Evolutionary conservation across 805 yeast species (phyloP).

Genomic region (Starmerella sirachaensis): DNA sequence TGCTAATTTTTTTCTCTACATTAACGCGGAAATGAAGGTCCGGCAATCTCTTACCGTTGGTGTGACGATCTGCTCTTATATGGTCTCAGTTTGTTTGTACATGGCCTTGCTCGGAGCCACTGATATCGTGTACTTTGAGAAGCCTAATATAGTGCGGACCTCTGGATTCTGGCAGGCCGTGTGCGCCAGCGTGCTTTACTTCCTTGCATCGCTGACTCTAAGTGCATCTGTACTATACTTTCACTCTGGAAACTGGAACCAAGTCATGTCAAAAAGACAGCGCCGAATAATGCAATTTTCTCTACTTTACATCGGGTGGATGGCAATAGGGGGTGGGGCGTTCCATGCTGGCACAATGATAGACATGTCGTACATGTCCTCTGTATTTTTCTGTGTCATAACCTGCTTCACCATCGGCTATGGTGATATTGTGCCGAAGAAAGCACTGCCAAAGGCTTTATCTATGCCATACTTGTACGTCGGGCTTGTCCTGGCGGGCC

Average conservation of each 20-base stretch:
- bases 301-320: conserved; percentile 53
- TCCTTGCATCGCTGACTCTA: conserved; percentile 42
- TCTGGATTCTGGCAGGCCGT: conserved; percentile 76
- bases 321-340: conserved; percentile 56
- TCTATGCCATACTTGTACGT: conserved; percentile 50
- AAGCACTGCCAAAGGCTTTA: conserved; percentile 45
- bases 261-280: conserved; percentile 45
- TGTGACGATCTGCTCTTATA: conserved; percentile 35
- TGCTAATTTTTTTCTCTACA: conserved; percentile 56
- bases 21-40: conserved; percentile 59
- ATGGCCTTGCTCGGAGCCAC: conserved; percentile 37
- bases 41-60: conserved; percentile 33
- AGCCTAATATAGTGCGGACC: conserved; percentile 28
- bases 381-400: conserved; percentile 60
- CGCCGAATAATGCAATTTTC: conserved; percentile 64
- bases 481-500: conserved; percentile 64
- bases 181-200: conserved; percentile 51
- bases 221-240: conserved; percentile 53
- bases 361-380: conserved; percentile 46
- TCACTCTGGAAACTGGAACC: conserved; percentile 43
- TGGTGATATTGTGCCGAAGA: conserved; percentile 56
- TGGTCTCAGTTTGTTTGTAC: conserved; percentile 44
- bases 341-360: conserved; percentile 35
- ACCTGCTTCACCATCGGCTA: conserved; percentile 69
- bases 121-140: conserved; percentile 25